Conservation (phyloP, 345 rosid genomes). For the Aethionema arabicum region DNA sequence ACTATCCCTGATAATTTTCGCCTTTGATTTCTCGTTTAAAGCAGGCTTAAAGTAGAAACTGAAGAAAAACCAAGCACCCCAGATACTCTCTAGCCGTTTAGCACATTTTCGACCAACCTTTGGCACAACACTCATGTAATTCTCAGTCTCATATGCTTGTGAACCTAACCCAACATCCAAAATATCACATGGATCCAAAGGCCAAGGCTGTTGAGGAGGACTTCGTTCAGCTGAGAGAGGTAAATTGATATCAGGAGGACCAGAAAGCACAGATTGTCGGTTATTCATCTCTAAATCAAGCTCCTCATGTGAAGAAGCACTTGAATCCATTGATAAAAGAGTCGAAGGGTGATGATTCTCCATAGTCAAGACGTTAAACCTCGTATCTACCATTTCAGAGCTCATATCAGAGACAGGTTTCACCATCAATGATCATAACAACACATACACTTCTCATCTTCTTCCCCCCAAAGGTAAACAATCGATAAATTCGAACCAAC, state of each 20-base stretch:
- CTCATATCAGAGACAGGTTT: slow-evolving; percentile 31
- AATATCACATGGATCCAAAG: slow-evolving; percentile 66
- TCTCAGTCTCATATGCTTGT: slow-evolving; percentile 75
- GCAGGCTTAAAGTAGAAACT: slow-evolving; percentile 92
- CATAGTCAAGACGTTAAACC: slow-evolving; percentile 61
- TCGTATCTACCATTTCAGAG: slow-evolving; percentile 59
- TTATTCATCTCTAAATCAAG: slow-evolving; percentile 84
- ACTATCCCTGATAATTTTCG: slow-evolving; percentile 62
- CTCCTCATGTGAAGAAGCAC: slow-evolving; percentile 87
- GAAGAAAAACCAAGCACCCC: slow-evolving; percentile 99
- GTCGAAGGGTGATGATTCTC: slow-evolving; percentile 96
- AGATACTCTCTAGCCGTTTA: slow-evolving; percentile 78
- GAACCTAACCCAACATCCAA: slow-evolving; percentile 79
- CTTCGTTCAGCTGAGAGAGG: slow-evolving; percentile 86
- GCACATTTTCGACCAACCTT: slow-evolving; percentile 71
- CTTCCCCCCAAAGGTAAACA: slow-evolving; percentile 11
- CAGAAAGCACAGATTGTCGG: slow-evolving; percentile 65
- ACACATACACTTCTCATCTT: slow-evolving; percentile 43
- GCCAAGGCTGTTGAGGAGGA: slow-evolving; percentile 67
- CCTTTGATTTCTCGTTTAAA: slow-evolving; percentile 81
- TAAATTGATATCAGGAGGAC: slow-evolving; percentile 91
- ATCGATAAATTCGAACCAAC: neutral
- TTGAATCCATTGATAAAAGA: slow-evolving; percentile 90
- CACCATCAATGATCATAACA: slow-evolving; percentile 42
- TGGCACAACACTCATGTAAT: slow-evolving; percentile 49